These are phyloP conservation scores for Populus pruinosa DNA, from an alignment of 345 rosid genomes.

Conservation along the genomic window DNA sequence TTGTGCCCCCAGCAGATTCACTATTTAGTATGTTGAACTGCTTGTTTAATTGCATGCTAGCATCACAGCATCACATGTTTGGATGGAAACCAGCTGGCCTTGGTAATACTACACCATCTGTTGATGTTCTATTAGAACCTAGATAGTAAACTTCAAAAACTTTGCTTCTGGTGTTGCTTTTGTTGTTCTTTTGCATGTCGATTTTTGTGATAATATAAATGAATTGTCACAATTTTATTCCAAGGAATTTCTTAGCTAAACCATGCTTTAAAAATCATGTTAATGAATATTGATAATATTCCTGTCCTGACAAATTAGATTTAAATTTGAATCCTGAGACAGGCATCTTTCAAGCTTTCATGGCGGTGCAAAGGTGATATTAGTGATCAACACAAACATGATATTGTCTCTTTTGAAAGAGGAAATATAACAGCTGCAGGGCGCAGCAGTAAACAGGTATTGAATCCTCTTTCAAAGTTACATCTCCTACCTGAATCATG, in stretches of 20 bases:
- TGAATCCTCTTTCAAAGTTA: slow-evolving; percentile 1
- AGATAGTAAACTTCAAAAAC: neutral
- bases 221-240: neutral
- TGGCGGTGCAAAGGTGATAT: slow-evolving; percentile 87
- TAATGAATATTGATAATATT: neutral
- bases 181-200: neutral
- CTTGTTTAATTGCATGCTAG: neutral
- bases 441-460: slow-evolving; percentile 93
- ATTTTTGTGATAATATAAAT: neutral
- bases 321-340: slow-evolving; percentile 26
- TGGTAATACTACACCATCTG: slow-evolving; percentile 13
- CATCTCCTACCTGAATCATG: neutral
- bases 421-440: slow-evolving; percentile 88
- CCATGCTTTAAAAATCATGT: neutral
- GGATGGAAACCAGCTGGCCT: slow-evolving; percentile 6
- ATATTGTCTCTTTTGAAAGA: slow-evolving; percentile 89
- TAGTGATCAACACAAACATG: slow-evolving; percentile 90
- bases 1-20: neutral
- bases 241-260: neutral
- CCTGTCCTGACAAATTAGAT: slow-evolving; percentile 5
- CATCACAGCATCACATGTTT: slow-evolving; percentile 2
- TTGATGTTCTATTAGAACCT: neutral
- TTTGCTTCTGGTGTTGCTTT: neutral
- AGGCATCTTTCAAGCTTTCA: slow-evolving; percentile 98
- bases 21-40: neutral